Percentiles rank a stretch among this genome's conserved stretches.
Evolutionary conservation across 495 filamentous ascomycete genomes (phyloP).

Genomic region (Xylaria telfairii): DNA sequence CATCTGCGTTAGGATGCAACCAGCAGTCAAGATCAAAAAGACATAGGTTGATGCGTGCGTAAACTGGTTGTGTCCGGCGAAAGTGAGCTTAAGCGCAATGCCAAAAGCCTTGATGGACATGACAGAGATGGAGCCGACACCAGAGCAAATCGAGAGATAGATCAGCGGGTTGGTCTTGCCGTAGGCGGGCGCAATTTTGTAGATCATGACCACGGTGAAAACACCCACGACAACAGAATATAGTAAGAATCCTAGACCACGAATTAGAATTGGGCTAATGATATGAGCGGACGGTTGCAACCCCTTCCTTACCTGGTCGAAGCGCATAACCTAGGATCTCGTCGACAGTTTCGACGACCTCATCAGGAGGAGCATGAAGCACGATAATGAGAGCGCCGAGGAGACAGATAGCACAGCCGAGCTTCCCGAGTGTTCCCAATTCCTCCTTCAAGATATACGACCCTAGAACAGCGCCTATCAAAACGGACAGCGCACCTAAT

Average conservation of each 20-base stretch:
- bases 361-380: constrained; percentile 92
- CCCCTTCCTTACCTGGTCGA: constrained; percentile 71
- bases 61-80: constrained; percentile 93
- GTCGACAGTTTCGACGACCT: constrained; percentile 85
- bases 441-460: constrained; percentile 92
- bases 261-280: constrained; percentile 36
- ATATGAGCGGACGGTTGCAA: not conserved
- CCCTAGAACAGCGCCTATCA: constrained; percentile 93
- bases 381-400: constrained; percentile 98
- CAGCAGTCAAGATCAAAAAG: constrained; percentile 87
- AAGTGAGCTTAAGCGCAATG: constrained; percentile 92
- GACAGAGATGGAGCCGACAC: constrained; percentile 93
- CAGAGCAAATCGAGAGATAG: constrained; percentile 96
- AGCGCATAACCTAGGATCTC: constrained; percentile 88
- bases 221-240: constrained; percentile 78
- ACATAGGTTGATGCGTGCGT: constrained; percentile 93
- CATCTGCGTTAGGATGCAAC: constrained; percentile 98
- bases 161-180: constrained; percentile 95
- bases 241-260: constrained; percentile 74
- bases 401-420: constrained; percentile 94
- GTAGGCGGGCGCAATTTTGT: constrained; percentile 84
- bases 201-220: constrained; percentile 94
- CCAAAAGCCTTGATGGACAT: constrained; percentile 99
- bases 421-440: constrained; percentile 85
- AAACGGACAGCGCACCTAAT: constrained; percentile 86